Base-by-base conservation (phyloP, 176 grass and related monocot genomes). In the Microstegium vimineum region DNA sequence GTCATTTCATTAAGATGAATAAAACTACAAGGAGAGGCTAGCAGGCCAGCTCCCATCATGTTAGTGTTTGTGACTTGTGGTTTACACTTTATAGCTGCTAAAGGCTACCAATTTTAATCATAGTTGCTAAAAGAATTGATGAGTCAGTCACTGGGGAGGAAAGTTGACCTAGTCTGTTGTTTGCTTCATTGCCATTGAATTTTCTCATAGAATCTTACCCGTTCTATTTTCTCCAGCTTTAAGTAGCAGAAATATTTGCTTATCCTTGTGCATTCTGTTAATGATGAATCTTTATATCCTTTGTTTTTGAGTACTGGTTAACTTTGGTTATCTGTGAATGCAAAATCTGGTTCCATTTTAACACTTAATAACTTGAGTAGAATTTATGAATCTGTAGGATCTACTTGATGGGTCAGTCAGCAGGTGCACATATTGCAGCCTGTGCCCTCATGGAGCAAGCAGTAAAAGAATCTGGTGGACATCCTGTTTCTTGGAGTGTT, bases 331-430 rank as follows among this genome's bases (percentile, higher is more conserved):
- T 81, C 69, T 69, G 6, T 62, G 40, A 49, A 70, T 59, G 0
- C 14, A 70, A 64, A 36, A 35, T 79, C 23, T 14, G 40, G 17
- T 63, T 20, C 57, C 68, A 70, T 41, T 62, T 27, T 66, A 62
- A 54, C 65, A 61, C 60, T 61, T 49, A 74, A 36, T 79, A 35
- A 56, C 74, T 41, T 80, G 61, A 62, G 12, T 52, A 59, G 4
- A 22, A 42, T 83, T 34, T 66, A 83, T 17, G 49, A 70, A 80
- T 52, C 10, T 87, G 46, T 75, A 99, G 96, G 85, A 87, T 99
- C 60, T 91, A 95, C 86, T 87, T 99, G 80, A 95, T 99, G 89
- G 96, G 96, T 25, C 96, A 99, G 82, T 99, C 96, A 76, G 93
- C 96, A 71, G 96, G 96, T 81, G 93, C 96, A 77, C 96, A 99